Conservation (phyloP, 139 green algal genomes). For the Closterium sp. region DNA sequence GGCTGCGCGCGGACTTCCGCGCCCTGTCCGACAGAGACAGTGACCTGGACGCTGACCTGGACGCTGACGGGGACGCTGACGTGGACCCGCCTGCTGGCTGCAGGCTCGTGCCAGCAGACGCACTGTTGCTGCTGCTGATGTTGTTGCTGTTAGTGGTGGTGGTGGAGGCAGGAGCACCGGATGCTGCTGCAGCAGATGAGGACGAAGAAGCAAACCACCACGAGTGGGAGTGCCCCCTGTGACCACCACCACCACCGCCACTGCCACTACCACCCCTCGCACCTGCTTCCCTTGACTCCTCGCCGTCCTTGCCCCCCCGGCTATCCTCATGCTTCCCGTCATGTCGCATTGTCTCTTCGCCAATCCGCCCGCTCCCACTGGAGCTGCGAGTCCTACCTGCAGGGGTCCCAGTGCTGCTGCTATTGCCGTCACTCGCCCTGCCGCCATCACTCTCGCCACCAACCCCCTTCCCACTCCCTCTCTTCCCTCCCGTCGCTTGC, state of each 20-base stretch:
- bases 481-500: background rate
- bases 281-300: background rate
- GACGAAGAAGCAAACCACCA: background rate
- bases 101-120: background rate
- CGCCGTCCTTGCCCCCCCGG: background rate
- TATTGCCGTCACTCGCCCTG: background rate
- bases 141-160: background rate
- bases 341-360: background rate
- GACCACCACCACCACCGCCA: too few species aligned
- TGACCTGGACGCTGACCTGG: background rate
- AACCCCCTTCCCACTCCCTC: background rate
- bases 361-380: background rate
- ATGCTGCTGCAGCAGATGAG: background rate
- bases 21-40: background rate
- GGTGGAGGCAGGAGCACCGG: background rate
- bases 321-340: background rate
- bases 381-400: background rate
- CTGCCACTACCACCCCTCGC: background rate
- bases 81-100: background rate
- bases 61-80: background rate
- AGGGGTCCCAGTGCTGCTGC: background rate
- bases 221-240: background rate
- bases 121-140: background rate
- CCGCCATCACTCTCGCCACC: background rate
- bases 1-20: background rate